Evolutionary conservation across 148 eudicot genomes (phyloP).

Genomic region (Tetragonia tetragonoides): DNA sequence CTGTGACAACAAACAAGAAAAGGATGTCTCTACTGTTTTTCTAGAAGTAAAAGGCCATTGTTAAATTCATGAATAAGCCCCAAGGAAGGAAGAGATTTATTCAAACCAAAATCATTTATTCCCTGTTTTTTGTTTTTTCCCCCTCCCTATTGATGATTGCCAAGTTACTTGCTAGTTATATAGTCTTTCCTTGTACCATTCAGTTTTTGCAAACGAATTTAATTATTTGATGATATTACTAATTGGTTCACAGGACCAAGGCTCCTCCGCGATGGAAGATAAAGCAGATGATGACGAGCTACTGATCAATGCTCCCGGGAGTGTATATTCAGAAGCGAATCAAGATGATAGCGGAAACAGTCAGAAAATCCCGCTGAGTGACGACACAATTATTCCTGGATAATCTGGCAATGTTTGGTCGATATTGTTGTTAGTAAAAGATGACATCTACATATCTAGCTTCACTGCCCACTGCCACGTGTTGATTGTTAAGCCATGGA

Average conservation of each 20-base stretch:
- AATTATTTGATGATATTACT: not conserved
- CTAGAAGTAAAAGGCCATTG: not conserved
- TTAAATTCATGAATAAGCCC: too few species aligned
- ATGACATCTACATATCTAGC: not conserved
- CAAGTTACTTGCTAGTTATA: not conserved
- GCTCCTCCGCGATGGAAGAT: constrained; percentile 16
- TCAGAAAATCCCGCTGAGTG: constrained; percentile 18
- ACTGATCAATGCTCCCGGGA: constrained; percentile 68
- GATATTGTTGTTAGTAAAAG: not conserved
- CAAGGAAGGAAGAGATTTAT: not conserved
- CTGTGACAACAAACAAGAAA: not conserved
- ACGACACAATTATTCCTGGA: not conserved
- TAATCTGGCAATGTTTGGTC: not conserved
- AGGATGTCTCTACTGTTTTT: not conserved
- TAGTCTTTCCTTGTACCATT: not conserved
- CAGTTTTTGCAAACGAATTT: not conserved
- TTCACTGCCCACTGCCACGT: not conserved
- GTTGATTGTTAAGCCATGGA: not conserved
- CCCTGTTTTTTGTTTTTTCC: not conserved
- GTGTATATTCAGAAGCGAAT: constrained; percentile 49
- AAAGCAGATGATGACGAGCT: constrained; percentile 42
- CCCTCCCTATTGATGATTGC: not conserved
- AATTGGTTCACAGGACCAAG: constrained; percentile 35
- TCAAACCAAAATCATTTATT: not conserved
- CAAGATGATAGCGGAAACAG: constrained; percentile 19